These are phyloP conservation scores for Talaromyces sp. DNA, from an alignment of 2,329 filamentous ascomycete species.

Conservation along the genomic window DNA sequence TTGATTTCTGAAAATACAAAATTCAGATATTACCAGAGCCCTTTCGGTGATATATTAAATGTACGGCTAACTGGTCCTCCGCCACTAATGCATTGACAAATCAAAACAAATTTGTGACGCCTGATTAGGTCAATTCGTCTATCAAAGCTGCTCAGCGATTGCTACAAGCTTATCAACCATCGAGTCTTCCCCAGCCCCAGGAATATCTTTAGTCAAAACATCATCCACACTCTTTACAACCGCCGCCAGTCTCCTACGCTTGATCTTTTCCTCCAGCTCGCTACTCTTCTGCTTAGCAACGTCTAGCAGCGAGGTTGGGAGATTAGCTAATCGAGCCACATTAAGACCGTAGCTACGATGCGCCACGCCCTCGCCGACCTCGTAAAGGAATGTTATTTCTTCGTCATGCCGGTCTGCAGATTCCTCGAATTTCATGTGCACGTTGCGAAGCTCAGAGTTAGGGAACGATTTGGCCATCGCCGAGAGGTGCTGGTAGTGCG, in stretches of 20 bases:
- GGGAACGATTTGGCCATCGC: slow-evolving; percentile 65
- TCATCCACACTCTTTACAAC: slow-evolving; percentile 24
- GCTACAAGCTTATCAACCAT: slow-evolving; percentile 24
- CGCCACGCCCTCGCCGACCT: slow-evolving; percentile 83
- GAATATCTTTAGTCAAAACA: slow-evolving; percentile 16
- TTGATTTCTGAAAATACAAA: not conserved
- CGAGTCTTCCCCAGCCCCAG: slow-evolving; percentile 5
- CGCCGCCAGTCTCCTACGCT: slow-evolving; percentile 52
- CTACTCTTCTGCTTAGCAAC: slow-evolving; percentile 72
- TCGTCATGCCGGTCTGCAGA: slow-evolving; percentile 52
- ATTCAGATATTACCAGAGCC: not conserved
- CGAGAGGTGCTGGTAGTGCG: slow-evolving; percentile 88
- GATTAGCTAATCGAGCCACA: slow-evolving; percentile 76
- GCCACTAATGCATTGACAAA: not conserved
- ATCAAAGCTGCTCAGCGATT: slow-evolving; percentile 10
- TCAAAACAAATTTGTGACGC: not conserved
- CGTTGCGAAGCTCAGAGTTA: slow-evolving; percentile 65
- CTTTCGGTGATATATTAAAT: not conserved
- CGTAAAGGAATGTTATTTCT: slow-evolving; percentile 90
- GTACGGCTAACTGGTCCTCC: not conserved
- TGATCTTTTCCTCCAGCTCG: slow-evolving; percentile 71
- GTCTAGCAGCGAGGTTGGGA: slow-evolving; percentile 71
- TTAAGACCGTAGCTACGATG: slow-evolving; percentile 93
- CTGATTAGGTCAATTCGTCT: not conserved
- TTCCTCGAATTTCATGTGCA: slow-evolving; percentile 86